Conservation (phyloP, 192 early-diverging fungal genomes). For the Anaeromyces robustus region DNA sequence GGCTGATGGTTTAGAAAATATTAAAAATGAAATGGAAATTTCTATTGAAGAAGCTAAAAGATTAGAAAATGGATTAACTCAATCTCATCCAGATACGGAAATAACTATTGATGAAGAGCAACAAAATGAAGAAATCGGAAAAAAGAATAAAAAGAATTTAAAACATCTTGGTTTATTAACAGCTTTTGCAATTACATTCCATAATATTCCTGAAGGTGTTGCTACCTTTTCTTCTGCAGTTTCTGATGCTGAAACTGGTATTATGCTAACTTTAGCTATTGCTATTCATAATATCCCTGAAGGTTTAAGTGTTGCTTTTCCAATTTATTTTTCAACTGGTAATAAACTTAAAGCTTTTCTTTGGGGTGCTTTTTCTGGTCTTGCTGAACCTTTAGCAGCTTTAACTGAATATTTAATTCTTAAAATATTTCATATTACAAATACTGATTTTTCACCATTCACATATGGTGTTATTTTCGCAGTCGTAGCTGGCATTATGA, state of each 20-base stretch:
- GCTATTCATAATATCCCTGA: slow-evolving; percentile 28
- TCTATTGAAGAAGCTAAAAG: not conserved
- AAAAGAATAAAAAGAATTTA: slow-evolving; percentile 8
- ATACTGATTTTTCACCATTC: not conserved
- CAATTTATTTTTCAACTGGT: slow-evolving; percentile 18
- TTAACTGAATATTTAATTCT: not conserved
- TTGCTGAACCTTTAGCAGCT: not conserved
- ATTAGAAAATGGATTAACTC: not conserved
- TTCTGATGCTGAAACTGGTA: slow-evolving; percentile 18
- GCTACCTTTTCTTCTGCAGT: slow-evolving; percentile 17
- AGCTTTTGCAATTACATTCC: slow-evolving; percentile 21
- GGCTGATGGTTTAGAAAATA: not conserved
- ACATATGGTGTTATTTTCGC: not conserved
- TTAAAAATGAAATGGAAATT: not conserved
- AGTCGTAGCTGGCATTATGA: not conserved
- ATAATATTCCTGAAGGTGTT: slow-evolving; percentile 28
- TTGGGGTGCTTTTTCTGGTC: not conserved
- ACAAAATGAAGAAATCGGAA: not conserved
- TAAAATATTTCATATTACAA: not conserved
- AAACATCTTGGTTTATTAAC: slow-evolving; percentile 21
- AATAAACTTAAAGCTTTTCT: slow-evolving; percentile 8
- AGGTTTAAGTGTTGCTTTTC: slow-evolving; percentile 23
- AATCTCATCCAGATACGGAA: not conserved
- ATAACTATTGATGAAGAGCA: not conserved
- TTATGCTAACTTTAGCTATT: slow-evolving; percentile 17